These are phyloP conservation scores for Erigeron canadensis DNA, from an alignment of 129 eudicot genomes.

Conservation along the genomic window DNA sequence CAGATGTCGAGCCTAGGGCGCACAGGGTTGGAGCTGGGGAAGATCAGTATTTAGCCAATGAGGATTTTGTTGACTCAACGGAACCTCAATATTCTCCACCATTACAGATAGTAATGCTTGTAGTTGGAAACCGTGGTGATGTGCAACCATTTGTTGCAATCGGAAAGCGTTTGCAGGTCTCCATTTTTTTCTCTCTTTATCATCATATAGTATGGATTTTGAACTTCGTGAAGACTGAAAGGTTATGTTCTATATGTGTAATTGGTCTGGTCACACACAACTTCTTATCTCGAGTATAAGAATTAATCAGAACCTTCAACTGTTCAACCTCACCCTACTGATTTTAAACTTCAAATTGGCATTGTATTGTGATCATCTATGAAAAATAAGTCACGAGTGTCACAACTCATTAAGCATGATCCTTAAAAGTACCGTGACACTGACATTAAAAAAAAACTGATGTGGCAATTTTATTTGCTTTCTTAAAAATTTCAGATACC, in stretches of 20 bases:
- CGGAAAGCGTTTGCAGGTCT: slow-evolving; percentile 90
- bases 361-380: not conserved
- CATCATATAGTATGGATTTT: slow-evolving; percentile 1
- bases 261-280: not conserved
- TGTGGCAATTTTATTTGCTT: no score
- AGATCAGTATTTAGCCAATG: slow-evolving; percentile 47
- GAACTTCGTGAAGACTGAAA: not conserved
- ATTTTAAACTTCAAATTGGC: not conserved
- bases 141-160: slow-evolving; percentile 98
- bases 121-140: slow-evolving; percentile 99
- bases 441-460: no score
- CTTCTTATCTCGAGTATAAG: not conserved
- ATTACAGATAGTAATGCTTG: slow-evolving; percentile 83
- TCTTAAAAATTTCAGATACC: not conserved
- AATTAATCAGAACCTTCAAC: not conserved
- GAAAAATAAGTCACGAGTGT: not conserved
- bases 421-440: no score
- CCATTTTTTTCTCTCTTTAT: slow-evolving; percentile 3
- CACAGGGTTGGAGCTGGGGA: slow-evolving; percentile 38
- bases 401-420: not conserved
- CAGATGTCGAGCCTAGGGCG: slow-evolving; percentile 61
- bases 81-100: slow-evolving; percentile 83
- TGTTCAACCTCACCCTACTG: not conserved
- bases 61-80: slow-evolving; percentile 58
- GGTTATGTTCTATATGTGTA: not conserved